Evolutionary conservation across 305 asterid species (phyloP).

Genomic region (Fraxinus paxiana): DNA sequence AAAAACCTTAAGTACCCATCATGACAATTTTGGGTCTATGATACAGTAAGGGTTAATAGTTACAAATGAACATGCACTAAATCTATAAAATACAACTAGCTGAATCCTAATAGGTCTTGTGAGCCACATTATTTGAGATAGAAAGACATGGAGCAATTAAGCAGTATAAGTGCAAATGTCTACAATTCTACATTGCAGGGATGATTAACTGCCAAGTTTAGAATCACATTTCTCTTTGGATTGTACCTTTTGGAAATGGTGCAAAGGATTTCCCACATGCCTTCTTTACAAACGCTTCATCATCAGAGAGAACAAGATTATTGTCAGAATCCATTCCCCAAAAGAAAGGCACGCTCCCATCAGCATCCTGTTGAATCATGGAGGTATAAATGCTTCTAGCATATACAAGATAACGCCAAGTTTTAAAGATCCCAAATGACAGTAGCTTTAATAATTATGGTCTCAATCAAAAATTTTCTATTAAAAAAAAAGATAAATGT

Average conservation of each 20-base stretch:
- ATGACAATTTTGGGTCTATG: neutral
- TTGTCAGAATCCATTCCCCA: constrained; percentile 27
- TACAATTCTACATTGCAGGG: neutral
- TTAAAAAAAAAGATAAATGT: neutral
- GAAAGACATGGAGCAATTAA: neutral
- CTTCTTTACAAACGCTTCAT: constrained; percentile 43
- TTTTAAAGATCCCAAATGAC: neutral
- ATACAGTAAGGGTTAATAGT: neutral
- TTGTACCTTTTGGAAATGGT: constrained; percentile 57
- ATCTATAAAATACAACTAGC: neutral
- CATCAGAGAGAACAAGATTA: constrained; percentile 44
- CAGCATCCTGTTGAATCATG: constrained; percentile 17
- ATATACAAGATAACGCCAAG: neutral
- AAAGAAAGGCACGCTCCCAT: constrained; percentile 29
- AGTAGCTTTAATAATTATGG: neutral
- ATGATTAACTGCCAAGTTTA: neutral
- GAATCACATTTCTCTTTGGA: neutral
- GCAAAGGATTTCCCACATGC: constrained; percentile 58
- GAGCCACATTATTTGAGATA: neutral
- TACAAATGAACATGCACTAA: neutral
- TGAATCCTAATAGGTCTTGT: neutral
- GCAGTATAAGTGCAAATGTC: neutral
- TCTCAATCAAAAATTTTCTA: neutral
- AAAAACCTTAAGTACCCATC: neutral
- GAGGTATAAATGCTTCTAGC: neutral